Conservation (phyloP, 2,329 filamentous ascomycete species). For the Hymenoscyphus albidus region DNA sequence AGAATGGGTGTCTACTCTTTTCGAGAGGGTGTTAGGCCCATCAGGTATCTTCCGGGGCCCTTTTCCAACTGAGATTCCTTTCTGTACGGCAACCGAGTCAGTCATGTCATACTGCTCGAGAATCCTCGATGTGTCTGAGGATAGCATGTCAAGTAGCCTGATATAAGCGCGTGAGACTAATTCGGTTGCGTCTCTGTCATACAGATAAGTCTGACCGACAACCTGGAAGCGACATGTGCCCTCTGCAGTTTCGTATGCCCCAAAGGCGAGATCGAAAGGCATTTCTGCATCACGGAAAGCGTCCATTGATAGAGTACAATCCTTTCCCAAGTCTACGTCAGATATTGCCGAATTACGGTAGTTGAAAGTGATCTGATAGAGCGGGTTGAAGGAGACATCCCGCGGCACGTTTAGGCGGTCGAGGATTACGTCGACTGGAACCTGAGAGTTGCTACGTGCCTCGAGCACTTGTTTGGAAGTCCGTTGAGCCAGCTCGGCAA, state of each 20-base stretch:
- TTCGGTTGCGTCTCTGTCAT: neutral
- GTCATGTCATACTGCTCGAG: neutral
- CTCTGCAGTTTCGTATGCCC: neutral
- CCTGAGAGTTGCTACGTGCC: neutral
- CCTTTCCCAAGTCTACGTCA: neutral
- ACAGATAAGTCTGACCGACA: neutral
- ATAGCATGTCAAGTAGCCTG: neutral
- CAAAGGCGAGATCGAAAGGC: neutral
- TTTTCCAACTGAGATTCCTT: constrained; percentile 4
- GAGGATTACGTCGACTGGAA: constrained; percentile 5
- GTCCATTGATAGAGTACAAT: no score
- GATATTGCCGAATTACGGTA: neutral
- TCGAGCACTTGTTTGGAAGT: neutral
- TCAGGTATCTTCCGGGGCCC: neutral
- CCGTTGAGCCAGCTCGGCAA: neutral
- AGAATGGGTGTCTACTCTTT: neutral
- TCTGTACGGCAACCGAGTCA: neutral
- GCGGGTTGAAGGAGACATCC: neutral
- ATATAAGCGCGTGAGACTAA: neutral
- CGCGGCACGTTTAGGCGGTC: neutral
- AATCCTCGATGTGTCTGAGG: neutral
- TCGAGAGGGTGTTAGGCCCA: constrained; percentile 3
- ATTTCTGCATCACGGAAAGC: neutral
- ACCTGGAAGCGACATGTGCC: neutral
- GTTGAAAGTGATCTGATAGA: constrained; percentile 7